Conservation (phyloP, 1,139 yeast species). For the Spathaspora sp. region DNA sequence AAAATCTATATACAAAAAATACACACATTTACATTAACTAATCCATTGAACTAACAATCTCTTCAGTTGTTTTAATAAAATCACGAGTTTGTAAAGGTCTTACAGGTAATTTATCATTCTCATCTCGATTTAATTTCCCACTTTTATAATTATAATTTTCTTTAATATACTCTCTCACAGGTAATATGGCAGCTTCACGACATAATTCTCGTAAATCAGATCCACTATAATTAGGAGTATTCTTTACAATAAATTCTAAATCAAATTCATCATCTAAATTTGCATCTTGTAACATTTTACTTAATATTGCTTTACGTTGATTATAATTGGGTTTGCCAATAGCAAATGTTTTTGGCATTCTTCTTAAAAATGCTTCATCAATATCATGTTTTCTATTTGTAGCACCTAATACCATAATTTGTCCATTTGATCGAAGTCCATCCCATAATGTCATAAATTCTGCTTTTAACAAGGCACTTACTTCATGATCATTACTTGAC, state of each 20-base stretch:
- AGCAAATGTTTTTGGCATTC: slow-evolving; percentile 90
- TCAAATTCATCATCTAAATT: slow-evolving; percentile 62
- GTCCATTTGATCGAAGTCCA: slow-evolving; percentile 76
- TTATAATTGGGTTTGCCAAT: slow-evolving; percentile 68
- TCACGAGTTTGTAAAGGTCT: slow-evolving; percentile 49
- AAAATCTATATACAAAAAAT: slow-evolving; percentile 2
- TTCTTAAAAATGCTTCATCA: slow-evolving; percentile 86
- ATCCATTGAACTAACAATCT: slow-evolving; percentile 34
- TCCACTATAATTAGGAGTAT: slow-evolving; percentile 81
- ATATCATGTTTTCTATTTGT: slow-evolving; percentile 92
- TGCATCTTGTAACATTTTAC: slow-evolving; percentile 65
- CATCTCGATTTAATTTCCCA: slow-evolving; percentile 35
- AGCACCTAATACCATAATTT: slow-evolving; percentile 89
- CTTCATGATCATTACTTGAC: slow-evolving; percentile 85
- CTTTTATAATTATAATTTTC: slow-evolving; percentile 40
- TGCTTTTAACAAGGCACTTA: slow-evolving; percentile 92
- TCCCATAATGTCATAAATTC: slow-evolving; percentile 99
- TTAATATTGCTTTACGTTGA: slow-evolving; percentile 71
- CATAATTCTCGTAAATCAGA: slow-evolving; percentile 89
- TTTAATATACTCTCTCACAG: slow-evolving; percentile 82
- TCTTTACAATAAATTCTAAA: slow-evolving; percentile 54
- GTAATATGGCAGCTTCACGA: slow-evolving; percentile 88
- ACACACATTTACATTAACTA: slow-evolving; percentile 12
- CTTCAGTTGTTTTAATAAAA: slow-evolving; percentile 37
- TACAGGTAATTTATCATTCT: slow-evolving; percentile 31